Evolutionary conservation across 2,329 filamentous ascomycete species (phyloP), one percentile per base, ranked within the genome.

Genomic region (Pseudogymnoascus sp.): DNA sequence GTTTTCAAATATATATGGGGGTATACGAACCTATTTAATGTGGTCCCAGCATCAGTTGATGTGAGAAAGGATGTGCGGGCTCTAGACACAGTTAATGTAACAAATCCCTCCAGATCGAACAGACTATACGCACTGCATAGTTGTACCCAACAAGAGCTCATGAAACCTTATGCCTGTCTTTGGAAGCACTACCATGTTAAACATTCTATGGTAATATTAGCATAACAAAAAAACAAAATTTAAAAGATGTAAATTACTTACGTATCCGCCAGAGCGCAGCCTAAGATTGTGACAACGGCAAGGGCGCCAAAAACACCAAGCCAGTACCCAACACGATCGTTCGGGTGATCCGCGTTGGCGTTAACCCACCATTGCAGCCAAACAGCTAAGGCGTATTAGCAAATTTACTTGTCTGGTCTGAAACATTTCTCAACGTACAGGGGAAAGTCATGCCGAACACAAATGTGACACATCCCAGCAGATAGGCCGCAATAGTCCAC

Each of bases 61-160:
- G 74, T 73, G 58, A 79, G 77, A 63, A 78, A 77, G 4, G 65
- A 65, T 39, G 80, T 62, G 1, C 77, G 75, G 1, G 77, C 77
- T 1, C 66, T 66, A 12, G 61, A 25, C 6, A 81, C 78, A 2
- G 79, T 79, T 9, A 50, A 18, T 4, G 18, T 2, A 50, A 50
- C 3, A 30, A 11, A 30, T 30, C 7, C n/a, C 8, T 15, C 8
- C 11, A 30, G 30, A 50, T 30, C 3, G 8, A 50, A 30, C 6
- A 5, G 25, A 30, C 14, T 9, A 4, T 7, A 9, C 43, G 43
- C 43, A 50, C 43, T 50, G 43, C 43, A 50, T 50, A 30, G 43
- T 50, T 18, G 43, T 33, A 50, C 43, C 30, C n/a, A 50, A 30
- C 25, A 50, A 50, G 43, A 50, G 43, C 8, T 28, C 43, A 6